phyloP scores from a whole-genome alignment of 225 moss, liverwort and hornwort species.

The Pseudoscleropodium purum region DNA sequence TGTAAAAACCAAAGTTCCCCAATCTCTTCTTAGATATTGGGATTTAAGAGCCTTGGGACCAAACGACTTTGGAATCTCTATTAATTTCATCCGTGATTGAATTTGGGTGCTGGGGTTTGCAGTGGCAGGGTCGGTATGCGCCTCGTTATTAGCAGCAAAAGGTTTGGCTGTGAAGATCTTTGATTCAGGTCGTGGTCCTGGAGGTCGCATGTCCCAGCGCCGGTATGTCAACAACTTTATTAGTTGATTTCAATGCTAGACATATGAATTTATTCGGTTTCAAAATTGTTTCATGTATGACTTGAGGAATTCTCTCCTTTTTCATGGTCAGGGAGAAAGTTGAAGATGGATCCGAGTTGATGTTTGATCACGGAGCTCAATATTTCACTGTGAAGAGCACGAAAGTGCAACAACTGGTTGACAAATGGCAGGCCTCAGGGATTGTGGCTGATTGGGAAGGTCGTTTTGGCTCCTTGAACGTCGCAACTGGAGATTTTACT shows the following conservation, averaged over 20 bases:
- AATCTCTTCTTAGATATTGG: not conserved
- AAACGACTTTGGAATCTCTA: not conserved
- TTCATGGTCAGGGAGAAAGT: constrained; percentile 45
- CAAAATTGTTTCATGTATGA: not conserved
- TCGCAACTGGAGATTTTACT: constrained; percentile 38
- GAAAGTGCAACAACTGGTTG: constrained; percentile 70
- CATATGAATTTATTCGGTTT: not conserved
- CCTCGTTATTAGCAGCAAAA: constrained; percentile 67
- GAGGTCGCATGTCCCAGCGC: constrained; percentile 89
- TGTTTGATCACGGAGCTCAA: constrained; percentile 94
- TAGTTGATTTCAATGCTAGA: not conserved
- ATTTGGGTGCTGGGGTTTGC: constrained; percentile 2
- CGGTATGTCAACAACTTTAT: constrained; percentile 20
- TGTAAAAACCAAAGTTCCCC: not conserved
- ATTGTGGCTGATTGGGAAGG: constrained; percentile 70
- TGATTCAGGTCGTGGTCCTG: constrained; percentile 89
- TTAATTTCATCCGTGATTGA: not conserved
- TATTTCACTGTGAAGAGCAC: constrained; percentile 69
- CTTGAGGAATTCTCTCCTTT: not conserved
- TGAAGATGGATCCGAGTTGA: constrained; percentile 58
- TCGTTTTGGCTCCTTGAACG: constrained; percentile 60
- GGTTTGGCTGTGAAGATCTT: constrained; percentile 65
- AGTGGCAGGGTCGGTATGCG: constrained; percentile 90
- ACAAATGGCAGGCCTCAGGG: constrained; percentile 75
- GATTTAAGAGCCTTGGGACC: no score